phyloP scores from a whole-genome alignment of 768 basidiomycete species.

The Mrakia blollopis region DNA sequence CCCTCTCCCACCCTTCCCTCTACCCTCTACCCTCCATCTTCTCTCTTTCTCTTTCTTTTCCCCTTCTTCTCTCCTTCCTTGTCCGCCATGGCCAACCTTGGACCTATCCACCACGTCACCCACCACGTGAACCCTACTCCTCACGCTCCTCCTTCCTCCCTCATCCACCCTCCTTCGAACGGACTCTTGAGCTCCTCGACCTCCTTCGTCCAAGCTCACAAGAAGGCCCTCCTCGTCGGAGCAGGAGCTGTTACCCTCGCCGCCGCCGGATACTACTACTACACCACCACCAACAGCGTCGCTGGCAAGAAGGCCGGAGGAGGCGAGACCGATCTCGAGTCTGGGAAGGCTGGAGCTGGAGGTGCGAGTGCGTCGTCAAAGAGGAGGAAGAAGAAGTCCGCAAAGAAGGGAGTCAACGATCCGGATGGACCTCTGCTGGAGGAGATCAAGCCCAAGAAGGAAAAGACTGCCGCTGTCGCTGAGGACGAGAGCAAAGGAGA shows the following conservation, averaged over 20 bases:
- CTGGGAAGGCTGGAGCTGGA: not conserved
- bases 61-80: not conserved
- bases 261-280: conserved; percentile 27
- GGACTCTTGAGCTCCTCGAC: not conserved
- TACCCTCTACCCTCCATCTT: not conserved
- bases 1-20: not conserved
- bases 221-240: conserved; percentile 21
- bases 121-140: conserved; percentile 5
- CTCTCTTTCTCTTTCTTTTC: not conserved
- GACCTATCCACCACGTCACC: conserved; percentile 16
- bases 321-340: not conserved
- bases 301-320: not conserved
- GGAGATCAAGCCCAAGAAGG: conserved; percentile 18
- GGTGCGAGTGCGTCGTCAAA: not conserved
- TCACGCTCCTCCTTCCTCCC: conserved; percentile 8
- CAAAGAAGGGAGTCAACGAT: conserved; percentile 30
- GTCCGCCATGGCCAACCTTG: conserved; percentile 4
- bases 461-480: not conserved
- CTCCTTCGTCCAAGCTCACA: conserved; percentile 19
- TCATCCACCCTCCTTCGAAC: conserved; percentile 6
- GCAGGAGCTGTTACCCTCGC: conserved; percentile 10
- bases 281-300: not conserved
- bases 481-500: conserved; percentile 13
- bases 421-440: conserved; percentile 30
- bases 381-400: conserved; percentile 32